Evolutionary conservation across 2,329 filamentous ascomycete species (phyloP), one percentile per base, ranked within the genome.

Genomic region (Davidsoniella eucalypti): DNA sequence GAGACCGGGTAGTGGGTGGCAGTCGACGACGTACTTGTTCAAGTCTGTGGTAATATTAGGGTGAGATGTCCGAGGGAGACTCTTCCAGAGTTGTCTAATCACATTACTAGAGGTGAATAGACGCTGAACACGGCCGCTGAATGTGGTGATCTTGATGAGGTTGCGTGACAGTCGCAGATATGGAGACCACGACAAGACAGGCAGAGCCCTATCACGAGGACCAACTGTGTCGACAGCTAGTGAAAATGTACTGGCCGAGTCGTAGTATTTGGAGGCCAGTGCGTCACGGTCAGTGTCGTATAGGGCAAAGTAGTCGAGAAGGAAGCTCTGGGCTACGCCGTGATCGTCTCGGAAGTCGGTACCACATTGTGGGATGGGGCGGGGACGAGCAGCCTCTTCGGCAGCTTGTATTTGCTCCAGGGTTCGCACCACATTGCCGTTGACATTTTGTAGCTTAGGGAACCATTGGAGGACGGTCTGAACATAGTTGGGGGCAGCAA

Each of bases 161-260:
- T 94, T 94, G 25, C 87, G 76, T 44, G 85, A 92, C 54, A 77
- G 74, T 56, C 80, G 83, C 57, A 88, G 77, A 60, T 93, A 94
- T 0, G 75, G 63, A 36, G 78, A 74, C 85, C 86, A 93, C 14
- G 78, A 70, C 49, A 78, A 68, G 52, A 60, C 69, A 57, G 56
- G 59, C 25, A 60, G 61, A 55, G 61, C 63, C 44, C 60, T 69
- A 61, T 62, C 76, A 64, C 56, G 77, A 66, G 60, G 77, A 60
- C 61, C 70, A 57, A 58, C 61, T 0, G 76, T 78, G 59, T 87
- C 87, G 57, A 90, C 73, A 1, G 80, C 77, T 21, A 88, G 64
- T 0, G 86, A 88, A 62, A 92, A 92, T 9, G 75, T 74, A 47
- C 84, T 90, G 33, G 75, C 65, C 16, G 75, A 71, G 62, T 94